Percentiles rank a stretch among this genome's conserved stretches.
Conservation (phyloP, 129 eudicot genomes). For the Solidago caesia region DNA sequence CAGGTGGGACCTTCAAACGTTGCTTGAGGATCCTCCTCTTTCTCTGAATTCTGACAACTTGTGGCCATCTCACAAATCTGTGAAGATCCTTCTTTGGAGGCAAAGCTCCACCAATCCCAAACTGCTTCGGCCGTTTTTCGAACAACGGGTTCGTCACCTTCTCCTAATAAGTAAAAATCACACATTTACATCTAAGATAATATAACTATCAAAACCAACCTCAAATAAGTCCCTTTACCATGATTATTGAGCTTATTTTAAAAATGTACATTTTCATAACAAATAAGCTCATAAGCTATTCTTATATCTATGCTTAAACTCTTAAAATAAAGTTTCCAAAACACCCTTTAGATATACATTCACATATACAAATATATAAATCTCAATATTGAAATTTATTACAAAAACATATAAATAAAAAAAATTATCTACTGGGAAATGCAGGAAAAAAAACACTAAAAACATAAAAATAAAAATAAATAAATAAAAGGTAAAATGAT, state of each 20-base stretch:
- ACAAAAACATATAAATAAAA: too few species aligned
- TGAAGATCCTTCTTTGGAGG: slow-evolving; percentile 57
- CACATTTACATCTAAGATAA: neutral
- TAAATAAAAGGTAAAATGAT: neutral
- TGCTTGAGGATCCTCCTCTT: slow-evolving; percentile 59
- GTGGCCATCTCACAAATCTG: slow-evolving; percentile 56
- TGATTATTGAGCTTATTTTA: too few species aligned
- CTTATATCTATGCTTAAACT: neutral
- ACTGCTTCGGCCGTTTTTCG: slow-evolving; percentile 58
- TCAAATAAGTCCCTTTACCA: too few species aligned
- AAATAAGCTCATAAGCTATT: neutral
- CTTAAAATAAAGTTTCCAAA: too few species aligned
- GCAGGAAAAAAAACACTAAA: neutral
- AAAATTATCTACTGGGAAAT: neutral
- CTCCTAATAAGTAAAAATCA: slow-evolving; percentile 29
- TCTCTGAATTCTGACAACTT: slow-evolving; percentile 54
- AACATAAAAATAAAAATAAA: neutral
- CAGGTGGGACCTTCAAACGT: slow-evolving; percentile 57
- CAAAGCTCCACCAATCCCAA: slow-evolving; percentile 64
- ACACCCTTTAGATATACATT: too few species aligned
- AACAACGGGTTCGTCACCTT: slow-evolving; percentile 53
- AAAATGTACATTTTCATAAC: neutral
- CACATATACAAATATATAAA: too few species aligned
- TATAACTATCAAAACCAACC: too few species aligned
- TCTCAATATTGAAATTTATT: too few species aligned